Base-by-base conservation (phyloP, 495 filamentous ascomycete genomes). In the Mytilinidion resinicola region DNA sequence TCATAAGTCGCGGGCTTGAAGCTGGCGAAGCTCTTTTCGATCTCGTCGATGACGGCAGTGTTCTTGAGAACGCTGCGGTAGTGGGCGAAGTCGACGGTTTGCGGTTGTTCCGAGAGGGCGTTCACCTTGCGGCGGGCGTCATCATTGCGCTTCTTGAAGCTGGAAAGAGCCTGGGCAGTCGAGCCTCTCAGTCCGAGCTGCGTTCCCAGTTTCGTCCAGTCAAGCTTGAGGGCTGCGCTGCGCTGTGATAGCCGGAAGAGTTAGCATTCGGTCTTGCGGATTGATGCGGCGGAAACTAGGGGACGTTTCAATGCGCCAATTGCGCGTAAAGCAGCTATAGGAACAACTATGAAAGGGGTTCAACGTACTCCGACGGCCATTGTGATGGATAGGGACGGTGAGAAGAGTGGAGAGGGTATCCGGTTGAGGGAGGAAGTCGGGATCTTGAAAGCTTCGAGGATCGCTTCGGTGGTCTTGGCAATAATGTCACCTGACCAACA, bases 71-170 rank as follows among this genome's bases (percentile, higher is more conserved):
- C 69, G 69, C 77, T 74, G 77, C 93, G 91, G 89, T 96, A 99
- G 74, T 90, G 80, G 61, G 83, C 73, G 78, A 97, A 96, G 83
- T 99, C 91, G 76, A 99, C 80, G 34, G 81, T 78, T 71, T 88
- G 86, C 51, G 91, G 80, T 67, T 85, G 83, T 69, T 93, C 87
- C 48, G 80, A 82, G 42, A 97, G 88, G 43, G 82, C 54, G 71
- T 82, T 80, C 36, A 97, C 79, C 77, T 90, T 91, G 77, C 95
- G 91, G 77, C 93, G 92, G 71, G 89, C 91, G 70, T 97, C 91
- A 66, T 99, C 95, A 80, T 97, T 96, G 77, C 95, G 93, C 85
- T 95, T 92, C 81, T 99, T 99, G 86, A 99, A 99, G 65, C 89
- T 78, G 72, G 89, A 85, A 51, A 99, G 89, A 53, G 91, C 86